Base-by-base conservation (phyloP, 176 grass and related monocot species). In the Triticum turgidum region DNA sequence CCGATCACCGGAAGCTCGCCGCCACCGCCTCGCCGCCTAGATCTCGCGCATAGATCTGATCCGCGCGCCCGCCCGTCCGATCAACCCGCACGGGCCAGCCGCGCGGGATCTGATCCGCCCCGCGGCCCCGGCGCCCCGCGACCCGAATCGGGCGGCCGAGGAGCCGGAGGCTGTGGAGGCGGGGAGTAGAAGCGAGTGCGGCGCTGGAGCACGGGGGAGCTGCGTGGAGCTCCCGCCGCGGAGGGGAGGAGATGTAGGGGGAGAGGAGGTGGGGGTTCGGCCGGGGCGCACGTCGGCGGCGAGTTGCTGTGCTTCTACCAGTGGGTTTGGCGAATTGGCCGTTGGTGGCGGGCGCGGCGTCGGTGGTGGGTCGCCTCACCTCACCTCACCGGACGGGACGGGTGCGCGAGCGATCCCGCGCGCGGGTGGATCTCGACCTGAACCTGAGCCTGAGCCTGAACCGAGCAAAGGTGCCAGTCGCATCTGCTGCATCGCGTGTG, bases 1-100 rank as follows among this genome's bases (percentile, higher is more conserved):
- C 81, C 75, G 82, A 87, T 87, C 77, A 65, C 27, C 73, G 27
- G 68, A 32, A 35, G 37, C 68, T 42, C 70, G 17, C 27, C 42
- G 1, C 38, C 68, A 12, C 80, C n/a, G n/a, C 39, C 59, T 70
- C 68, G 17, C 80, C 24, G 30, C 41, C 61, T 80, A 90, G 88
- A 96, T 86, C 83, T 78, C 88, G 82, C 63, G 84, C 90, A 87
- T 87, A 87, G 85, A 96, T 87, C 94, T 88, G 84, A 84, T 65
- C 66, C 61, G 72, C 83, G 33, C n/a, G 20, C 45, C 42, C n/a
- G 20, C 45, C 56, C 45, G 49, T 88, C 73, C 41, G 54, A 69
- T 81, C 90, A 65, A 51, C 52, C 76, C 14, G 7, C 30, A 17
- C 25, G 10, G 7, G 49, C 45, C 85, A 9, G 62, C 24, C 15